Percentiles rank a stretch among this genome's conserved stretches.
phyloP scores from a whole-genome alignment of 495 filamentous ascomycete species.

The Aspergillus carlsbadensis region DNA sequence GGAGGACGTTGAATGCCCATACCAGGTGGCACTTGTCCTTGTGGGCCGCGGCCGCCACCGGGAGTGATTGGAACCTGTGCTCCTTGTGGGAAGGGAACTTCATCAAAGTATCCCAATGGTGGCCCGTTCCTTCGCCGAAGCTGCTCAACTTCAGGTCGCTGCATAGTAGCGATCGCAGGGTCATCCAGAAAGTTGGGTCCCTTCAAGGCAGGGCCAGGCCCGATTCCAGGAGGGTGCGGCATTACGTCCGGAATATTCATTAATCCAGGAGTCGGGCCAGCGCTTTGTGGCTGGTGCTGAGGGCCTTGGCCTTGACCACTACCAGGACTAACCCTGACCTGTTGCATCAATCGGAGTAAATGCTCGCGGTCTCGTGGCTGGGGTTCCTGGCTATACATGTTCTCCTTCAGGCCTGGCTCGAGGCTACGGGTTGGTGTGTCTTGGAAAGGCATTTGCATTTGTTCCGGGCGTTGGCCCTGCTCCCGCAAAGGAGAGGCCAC shows the following conservation, averaged over 20 bases:
- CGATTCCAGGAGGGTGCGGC: conserved; percentile 44
- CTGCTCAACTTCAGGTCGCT: conserved; percentile 44
- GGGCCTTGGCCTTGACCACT: conserved; percentile 22
- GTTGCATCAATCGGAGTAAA: conserved; percentile 54
- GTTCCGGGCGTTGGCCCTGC: conserved; percentile 30
- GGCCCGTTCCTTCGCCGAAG: conserved; percentile 43
- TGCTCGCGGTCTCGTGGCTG: conserved; percentile 48
- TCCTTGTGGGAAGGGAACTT: conserved; percentile 38
- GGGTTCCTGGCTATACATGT: conserved; percentile 31
- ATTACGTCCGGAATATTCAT: conserved; percentile 45
- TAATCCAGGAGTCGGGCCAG: conserved; percentile 38
- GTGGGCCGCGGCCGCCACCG: conserved; percentile 34
- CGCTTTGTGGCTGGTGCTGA: conserved; percentile 35
- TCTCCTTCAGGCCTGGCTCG: conserved; percentile 30
- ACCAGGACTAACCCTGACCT: conserved; percentile 38
- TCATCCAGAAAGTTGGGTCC: conserved; percentile 46
- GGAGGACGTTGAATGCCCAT: conserved; percentile 49
- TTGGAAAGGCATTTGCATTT: conserved; percentile 27
- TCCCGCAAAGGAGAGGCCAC: conserved; percentile 41
- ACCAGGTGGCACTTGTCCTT: conserved; percentile 33
- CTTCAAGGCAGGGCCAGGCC: conserved; percentile 37
- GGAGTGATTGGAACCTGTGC: conserved; percentile 39
- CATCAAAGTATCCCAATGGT: conserved; percentile 48
- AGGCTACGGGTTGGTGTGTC: conserved; percentile 17
- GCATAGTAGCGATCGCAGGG: conserved; percentile 48